Conservation (phyloP, 208 protist genomes). For the Acanthamoeba lenticulata region DNA sequence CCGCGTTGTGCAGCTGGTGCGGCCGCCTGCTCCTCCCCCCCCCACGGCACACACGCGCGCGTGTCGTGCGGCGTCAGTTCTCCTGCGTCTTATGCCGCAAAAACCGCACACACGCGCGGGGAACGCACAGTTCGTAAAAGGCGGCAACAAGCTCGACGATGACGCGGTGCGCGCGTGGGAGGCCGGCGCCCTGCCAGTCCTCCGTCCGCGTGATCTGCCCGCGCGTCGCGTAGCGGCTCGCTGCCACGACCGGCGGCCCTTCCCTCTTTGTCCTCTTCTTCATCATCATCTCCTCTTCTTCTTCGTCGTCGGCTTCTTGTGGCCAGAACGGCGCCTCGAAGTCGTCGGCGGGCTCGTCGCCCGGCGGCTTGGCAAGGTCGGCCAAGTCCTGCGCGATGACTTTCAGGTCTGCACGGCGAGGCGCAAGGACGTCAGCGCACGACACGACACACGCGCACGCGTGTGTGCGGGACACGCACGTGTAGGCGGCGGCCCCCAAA, state of each 20-base stretch:
- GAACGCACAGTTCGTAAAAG: neutral
- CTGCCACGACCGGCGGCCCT: no score
- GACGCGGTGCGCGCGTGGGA: neutral
- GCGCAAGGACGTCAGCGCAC: neutral
- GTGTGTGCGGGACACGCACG: neutral
- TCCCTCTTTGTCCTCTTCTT: neutral
- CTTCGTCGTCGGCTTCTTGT: no score
- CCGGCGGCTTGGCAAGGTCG: neutral
- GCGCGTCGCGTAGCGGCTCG: no score
- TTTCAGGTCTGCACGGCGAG: neutral
- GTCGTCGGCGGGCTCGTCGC: no score
- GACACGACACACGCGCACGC: neutral
- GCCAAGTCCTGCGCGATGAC: neutral
- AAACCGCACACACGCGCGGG: neutral
- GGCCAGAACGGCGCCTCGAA: no score
- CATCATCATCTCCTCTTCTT: neutral
- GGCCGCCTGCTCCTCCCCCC: neutral
- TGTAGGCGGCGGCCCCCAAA: neutral
- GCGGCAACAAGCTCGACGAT: neutral
- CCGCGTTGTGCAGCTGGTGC: neutral
- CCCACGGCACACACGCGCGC: neutral
- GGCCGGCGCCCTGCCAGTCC: neutral
- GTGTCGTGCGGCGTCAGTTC: neutral
- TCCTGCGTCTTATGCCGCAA: neutral
- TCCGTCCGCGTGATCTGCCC: neutral